These are phyloP conservation scores for Fusarium begoniae DNA, from an alignment of 2,329 filamentous ascomycete genomes.

Conservation along the genomic window DNA sequence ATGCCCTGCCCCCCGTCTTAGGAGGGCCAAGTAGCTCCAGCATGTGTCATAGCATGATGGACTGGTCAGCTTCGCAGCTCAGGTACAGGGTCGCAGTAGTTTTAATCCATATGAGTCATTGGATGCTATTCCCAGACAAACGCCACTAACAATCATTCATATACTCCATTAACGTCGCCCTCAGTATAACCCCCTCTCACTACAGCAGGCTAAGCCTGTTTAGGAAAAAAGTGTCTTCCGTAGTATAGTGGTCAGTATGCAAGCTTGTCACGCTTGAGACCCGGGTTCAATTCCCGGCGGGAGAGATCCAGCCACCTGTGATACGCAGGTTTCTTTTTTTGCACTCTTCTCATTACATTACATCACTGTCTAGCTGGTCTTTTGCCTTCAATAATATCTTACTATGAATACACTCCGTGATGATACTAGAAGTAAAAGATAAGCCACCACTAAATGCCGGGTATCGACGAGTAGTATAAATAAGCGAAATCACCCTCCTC, in stretches of 20 bases:
- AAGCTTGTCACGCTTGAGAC: slow-evolving; percentile 40
- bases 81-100: background rate
- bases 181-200: background rate
- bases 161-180: accelerated
- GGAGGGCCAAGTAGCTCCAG: background rate
- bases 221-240: slow-evolving; percentile 17
- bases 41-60: background rate
- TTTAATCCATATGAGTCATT: no score
- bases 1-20: background rate
- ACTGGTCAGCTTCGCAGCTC: background rate
- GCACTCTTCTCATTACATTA: background rate
- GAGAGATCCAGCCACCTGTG: slow-evolving; percentile 35
- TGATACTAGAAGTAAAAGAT: slow-evolving; percentile 8
- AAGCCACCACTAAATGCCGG: slow-evolving; percentile 42
- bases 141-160: no score
- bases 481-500: slow-evolving; percentile 29
- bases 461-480: slow-evolving; percentile 48
- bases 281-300: slow-evolving; percentile 40
- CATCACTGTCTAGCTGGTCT: background rate
- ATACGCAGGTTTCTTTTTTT: slow-evolving; percentile 8
- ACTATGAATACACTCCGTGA: slow-evolving; percentile 20
- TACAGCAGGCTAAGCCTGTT: background rate
- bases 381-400: background rate
- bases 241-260: slow-evolving; percentile 40
- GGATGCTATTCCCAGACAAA: no score